Conservation (phyloP, 345 rosid species). For the Syzygium aqueum region DNA sequence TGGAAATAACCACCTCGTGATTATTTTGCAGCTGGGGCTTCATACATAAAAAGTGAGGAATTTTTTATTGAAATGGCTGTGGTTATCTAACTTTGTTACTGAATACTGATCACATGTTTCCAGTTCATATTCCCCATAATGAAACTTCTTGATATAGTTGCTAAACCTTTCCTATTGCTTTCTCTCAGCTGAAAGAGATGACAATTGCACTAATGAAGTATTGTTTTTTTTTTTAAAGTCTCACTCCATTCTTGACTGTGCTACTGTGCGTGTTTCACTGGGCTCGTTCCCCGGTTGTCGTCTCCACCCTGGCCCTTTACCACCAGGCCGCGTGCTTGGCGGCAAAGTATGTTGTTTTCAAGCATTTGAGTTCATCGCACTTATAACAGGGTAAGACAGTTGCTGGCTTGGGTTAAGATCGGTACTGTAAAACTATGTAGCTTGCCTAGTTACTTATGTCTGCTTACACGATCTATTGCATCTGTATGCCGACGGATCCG, state of each 20-base stretch:
- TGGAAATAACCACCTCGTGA: neutral
- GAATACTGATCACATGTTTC: neutral
- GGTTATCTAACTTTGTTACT: neutral
- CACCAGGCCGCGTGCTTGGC: fast-evolving
- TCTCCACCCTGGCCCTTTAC: neutral
- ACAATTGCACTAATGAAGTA: neutral
- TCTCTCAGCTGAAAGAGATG: neutral
- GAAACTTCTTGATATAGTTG: neutral
- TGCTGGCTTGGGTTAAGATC: neutral
- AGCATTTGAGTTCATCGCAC: neutral
- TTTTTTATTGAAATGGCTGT: neutral
- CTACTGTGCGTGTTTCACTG: neutral
- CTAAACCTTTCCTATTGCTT: neutral
- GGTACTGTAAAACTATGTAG: neutral
- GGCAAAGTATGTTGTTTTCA: neutral
- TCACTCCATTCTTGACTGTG: neutral
- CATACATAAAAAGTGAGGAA: neutral
- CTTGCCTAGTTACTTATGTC: neutral
- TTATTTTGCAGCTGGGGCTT: neutral
- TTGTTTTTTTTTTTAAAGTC: neutral
- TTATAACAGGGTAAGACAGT: neutral
- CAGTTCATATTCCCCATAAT: neutral
- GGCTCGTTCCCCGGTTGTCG: neutral
- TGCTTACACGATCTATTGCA: neutral
- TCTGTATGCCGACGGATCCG: fast-evolving